These are phyloP conservation scores for Collybia mongolica DNA, from an alignment of 768 basidiomycete species.

Conservation along the genomic window DNA sequence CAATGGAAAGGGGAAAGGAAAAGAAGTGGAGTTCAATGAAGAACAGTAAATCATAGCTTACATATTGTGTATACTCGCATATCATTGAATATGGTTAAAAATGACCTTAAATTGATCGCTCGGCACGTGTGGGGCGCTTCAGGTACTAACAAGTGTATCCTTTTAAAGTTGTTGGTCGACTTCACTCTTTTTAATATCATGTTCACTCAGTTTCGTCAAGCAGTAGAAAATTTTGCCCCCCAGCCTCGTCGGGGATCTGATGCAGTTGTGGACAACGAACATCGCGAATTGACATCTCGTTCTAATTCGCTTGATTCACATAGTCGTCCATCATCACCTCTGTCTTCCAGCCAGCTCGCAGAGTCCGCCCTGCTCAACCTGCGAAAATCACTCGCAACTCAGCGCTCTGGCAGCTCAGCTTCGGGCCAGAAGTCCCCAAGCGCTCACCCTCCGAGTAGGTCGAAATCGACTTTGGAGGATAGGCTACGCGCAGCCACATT, in stretches of 20 bases:
- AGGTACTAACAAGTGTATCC: no score
- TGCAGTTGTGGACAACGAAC: conserved; percentile 17
- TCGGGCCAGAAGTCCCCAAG: conserved; percentile 15
- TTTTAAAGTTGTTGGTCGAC: no score
- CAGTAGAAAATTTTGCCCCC: conserved; percentile 68
- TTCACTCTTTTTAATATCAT: conserved; percentile 37
- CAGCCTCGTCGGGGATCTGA: conserved; percentile 39
- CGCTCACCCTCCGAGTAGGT: conserved; percentile 14
- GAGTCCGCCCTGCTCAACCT: conserved; percentile 60
- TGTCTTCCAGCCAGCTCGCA: conserved; percentile 54
- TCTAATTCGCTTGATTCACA: conserved; percentile 35
- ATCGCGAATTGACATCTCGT: conserved; percentile 22
- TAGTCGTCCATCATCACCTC: conserved; percentile 26
- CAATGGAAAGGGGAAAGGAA: conserved; percentile 67
- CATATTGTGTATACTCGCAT: neutral
- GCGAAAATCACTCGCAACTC: conserved; percentile 59
- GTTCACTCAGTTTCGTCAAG: conserved; percentile 75
- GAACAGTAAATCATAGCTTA: neutral
- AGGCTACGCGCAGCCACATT: conserved; percentile 66
- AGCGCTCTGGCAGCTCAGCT: conserved; percentile 45
- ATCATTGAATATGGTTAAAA: neutral
- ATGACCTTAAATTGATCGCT: conserved; percentile 3
- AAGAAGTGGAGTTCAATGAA: conserved; percentile 40
- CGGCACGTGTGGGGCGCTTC: no score
- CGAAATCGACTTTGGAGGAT: conserved; percentile 72